Evolutionary conservation across 2,329 filamentous ascomycete genomes (phyloP).

Genomic region (Pseudogymnoascus sp.): DNA sequence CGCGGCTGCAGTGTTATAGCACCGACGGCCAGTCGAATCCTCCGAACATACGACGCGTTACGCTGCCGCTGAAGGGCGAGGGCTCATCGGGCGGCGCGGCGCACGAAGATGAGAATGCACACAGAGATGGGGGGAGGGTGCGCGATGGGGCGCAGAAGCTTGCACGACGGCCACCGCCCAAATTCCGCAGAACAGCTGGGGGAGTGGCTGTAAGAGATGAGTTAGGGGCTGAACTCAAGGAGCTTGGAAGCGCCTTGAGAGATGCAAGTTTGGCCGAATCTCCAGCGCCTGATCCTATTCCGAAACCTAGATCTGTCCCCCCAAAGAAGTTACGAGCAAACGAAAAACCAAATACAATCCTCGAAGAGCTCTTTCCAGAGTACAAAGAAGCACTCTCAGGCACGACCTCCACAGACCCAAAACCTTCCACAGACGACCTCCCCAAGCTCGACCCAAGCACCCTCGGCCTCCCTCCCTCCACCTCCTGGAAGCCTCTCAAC

Average conservation of each 20-base stretch:
- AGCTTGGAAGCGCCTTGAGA: neutral
- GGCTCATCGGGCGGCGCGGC: neutral
- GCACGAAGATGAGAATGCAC: neutral
- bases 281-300: neutral
- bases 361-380: neutral
- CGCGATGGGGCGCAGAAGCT: conserved; percentile 1
- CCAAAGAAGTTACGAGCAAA: conserved; percentile 14
- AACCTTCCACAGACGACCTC: neutral
- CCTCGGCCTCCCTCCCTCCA: neutral
- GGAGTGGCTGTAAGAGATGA: neutral
- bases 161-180: neutral
- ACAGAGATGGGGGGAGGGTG: neutral
- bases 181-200: neutral
- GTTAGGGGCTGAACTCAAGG: conserved; percentile 3
- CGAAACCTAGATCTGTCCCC: neutral
- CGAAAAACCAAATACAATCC: conserved; percentile 14
- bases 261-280: neutral
- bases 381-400: neutral
- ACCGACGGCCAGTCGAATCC: neutral
- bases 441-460: neutral
- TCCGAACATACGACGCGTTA: neutral
- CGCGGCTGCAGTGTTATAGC: conserved; percentile 5
- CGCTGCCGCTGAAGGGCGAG: neutral
- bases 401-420: neutral
- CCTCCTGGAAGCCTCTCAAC: conserved; percentile 10